Base-by-base conservation (phyloP, 306 rosid species). In the Mimosa bimucronata region DNA sequence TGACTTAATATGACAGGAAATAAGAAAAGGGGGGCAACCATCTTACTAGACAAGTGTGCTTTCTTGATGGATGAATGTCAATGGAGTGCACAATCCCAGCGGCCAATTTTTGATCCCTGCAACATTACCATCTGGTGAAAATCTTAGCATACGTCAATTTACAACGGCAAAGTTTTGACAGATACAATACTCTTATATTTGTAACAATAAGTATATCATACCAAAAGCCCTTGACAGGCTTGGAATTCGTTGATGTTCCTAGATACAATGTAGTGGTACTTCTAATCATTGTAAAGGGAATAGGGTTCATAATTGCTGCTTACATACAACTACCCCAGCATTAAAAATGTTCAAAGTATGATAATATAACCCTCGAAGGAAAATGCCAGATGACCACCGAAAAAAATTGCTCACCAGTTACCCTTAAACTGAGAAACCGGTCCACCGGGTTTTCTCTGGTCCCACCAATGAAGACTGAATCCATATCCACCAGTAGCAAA, bases 381-480 rank as follows among this genome's bases (percentile, higher is more conserved):
- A 29, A 29, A 71, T 71, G 23, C 41, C 26, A 46, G 55, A 4
- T 8, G 7, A 6, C 50, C 28, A 34, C 50, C 23, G 13, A 30
- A 42, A 18, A n/a, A 69, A 29, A 69, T 80, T 29, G 52, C 97
- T 84, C 82, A 94, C 98, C 97, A 87, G 73, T 86, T 69, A 7
- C 88, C 94, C 92, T 92, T 94, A 79, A 94, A 90, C 85, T 90
- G 97, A 58, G 95, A 94, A 79, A 87, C 97, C 16, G 97, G 87
- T 26, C 92, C 95, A 13, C 95, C 95, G 1, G 91, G 94, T 71
- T 88, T 92, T 57, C 97, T 85, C 83, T 87, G 92, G 79, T 94
- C 98, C 98, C 98, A 94, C 97, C 97, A 94, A 30, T 92, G 98
- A 79, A 94, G 89, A 66, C 95, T 79, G 58, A 88, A 91, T 3